These are phyloP conservation scores for Schrenkiella parvula DNA, from an alignment of 345 rosid genomes.

Conservation along the genomic window DNA sequence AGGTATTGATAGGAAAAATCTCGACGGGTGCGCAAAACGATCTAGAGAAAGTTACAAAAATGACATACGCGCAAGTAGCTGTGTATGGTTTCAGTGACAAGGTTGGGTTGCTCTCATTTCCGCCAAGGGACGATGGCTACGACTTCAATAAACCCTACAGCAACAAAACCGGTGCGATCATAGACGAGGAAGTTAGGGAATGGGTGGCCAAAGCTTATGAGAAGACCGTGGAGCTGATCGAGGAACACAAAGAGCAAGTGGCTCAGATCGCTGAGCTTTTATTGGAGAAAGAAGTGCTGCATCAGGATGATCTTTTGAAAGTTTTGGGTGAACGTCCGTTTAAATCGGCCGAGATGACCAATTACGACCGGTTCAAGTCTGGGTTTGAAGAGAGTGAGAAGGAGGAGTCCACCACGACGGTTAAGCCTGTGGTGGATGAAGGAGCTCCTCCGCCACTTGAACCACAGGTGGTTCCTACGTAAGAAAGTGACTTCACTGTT, in stretches of 20 bases:
- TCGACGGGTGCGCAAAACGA: slow-evolving; percentile 96
- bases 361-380: slow-evolving; percentile 69
- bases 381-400: slow-evolving; percentile 50
- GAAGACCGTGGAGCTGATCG: slow-evolving; percentile 52
- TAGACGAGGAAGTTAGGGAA: slow-evolving; percentile 82
- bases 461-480: slow-evolving; percentile 59
- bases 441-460: slow-evolving; percentile 53
- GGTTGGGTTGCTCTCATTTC: slow-evolving; percentile 92
- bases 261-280: slow-evolving; percentile 77
- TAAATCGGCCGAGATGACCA: slow-evolving; percentile 54
- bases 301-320: slow-evolving; percentile 62
- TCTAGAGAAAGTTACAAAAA: slow-evolving; percentile 88
- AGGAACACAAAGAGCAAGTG: slow-evolving; percentile 72
- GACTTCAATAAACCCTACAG: slow-evolving; percentile 85
- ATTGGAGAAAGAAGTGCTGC: slow-evolving; percentile 82
- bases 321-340: slow-evolving; percentile 89
- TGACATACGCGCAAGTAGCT: slow-evolving; percentile 93
- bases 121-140: slow-evolving; percentile 58
- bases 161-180: slow-evolving; percentile 78
- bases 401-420: slow-evolving; percentile 23
- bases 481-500: slow-evolving; percentile 8
- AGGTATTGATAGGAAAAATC: slow-evolving; percentile 85
- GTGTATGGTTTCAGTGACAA: slow-evolving; percentile 92
- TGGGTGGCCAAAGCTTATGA: slow-evolving; percentile 80
- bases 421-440: slow-evolving; percentile 41